phyloP scores from a whole-genome alignment of 495 filamentous ascomycete genomes.

The Neurospora africana region DNA sequence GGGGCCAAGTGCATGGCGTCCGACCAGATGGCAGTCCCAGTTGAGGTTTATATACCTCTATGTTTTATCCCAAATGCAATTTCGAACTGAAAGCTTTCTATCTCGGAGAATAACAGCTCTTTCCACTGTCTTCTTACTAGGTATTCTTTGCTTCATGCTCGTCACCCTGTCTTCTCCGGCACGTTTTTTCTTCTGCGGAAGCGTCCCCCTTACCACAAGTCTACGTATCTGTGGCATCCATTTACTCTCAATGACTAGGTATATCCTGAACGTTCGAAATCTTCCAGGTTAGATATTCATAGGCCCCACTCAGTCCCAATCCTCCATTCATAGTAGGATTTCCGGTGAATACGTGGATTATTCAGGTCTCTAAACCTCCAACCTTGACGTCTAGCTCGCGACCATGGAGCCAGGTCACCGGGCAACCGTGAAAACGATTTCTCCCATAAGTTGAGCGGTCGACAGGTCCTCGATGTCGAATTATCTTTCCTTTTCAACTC shows the following conservation, averaged over 20 bases:
- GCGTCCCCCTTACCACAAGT: not conserved
- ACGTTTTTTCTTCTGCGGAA: not conserved
- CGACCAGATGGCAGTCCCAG: not conserved
- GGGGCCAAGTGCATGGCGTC: not conserved
- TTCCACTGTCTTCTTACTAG: not conserved
- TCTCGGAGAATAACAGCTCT: not conserved
- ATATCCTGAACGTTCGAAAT: not conserved
- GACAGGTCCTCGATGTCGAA: not conserved
- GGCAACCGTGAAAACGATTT: not conserved
- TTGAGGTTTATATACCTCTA: not conserved
- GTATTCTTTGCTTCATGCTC: not conserved
- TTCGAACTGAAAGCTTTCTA: not conserved
- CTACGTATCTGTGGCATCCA: not conserved
- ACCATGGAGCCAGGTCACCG: not conserved
- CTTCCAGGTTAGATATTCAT: not conserved
- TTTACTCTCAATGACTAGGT: not conserved
- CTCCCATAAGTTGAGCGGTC: not conserved
- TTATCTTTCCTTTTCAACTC: not conserved
- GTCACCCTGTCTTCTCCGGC: not conserved
- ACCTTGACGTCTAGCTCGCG: not conserved
- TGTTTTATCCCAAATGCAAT: not conserved
- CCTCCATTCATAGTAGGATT: not conserved
- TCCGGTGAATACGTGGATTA: not conserved
- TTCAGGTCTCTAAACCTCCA: not conserved
- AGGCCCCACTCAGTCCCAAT: not conserved